Evolutionary conservation across 768 basidiomycete genomes (phyloP).

Genomic region (Lactarius deliciosus): DNA sequence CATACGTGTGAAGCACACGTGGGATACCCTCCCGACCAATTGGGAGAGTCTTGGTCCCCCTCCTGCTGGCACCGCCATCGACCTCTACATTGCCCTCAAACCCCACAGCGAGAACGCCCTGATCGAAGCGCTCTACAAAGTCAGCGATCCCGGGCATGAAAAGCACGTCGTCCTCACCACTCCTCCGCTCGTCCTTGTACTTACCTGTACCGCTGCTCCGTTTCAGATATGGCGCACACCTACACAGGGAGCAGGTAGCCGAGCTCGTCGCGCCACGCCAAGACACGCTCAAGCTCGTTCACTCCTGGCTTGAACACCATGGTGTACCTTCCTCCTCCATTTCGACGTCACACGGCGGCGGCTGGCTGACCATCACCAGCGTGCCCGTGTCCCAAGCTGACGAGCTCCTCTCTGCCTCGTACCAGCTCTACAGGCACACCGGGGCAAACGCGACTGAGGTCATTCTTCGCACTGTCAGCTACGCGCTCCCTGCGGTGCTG

Average conservation of each 20-base stretch:
- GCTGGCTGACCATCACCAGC: background rate
- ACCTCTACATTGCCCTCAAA: background rate
- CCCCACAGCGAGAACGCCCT: background rate
- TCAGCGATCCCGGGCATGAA: background rate
- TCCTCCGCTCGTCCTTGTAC: background rate
- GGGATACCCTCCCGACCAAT: background rate
- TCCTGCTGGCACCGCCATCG: background rate
- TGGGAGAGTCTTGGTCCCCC: background rate
- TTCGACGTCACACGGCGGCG: background rate
- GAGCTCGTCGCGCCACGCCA: background rate
- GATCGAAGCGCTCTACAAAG: background rate
- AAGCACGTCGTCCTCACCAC: background rate
- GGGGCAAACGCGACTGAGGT: background rate
- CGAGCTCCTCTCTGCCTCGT: background rate
- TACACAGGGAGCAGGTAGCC: background rate
- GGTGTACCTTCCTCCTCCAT: background rate
- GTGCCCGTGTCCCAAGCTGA: background rate
- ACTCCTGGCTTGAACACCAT: background rate
- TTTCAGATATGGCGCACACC: background rate
- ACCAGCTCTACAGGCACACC: background rate
- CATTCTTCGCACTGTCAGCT: background rate
- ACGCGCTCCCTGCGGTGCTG: background rate
- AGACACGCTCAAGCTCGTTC: background rate
- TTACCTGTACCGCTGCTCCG: background rate
- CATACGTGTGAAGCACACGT: background rate